Conservation (phyloP, 805 yeast genomes). For the Saitoella complicata region DNA sequence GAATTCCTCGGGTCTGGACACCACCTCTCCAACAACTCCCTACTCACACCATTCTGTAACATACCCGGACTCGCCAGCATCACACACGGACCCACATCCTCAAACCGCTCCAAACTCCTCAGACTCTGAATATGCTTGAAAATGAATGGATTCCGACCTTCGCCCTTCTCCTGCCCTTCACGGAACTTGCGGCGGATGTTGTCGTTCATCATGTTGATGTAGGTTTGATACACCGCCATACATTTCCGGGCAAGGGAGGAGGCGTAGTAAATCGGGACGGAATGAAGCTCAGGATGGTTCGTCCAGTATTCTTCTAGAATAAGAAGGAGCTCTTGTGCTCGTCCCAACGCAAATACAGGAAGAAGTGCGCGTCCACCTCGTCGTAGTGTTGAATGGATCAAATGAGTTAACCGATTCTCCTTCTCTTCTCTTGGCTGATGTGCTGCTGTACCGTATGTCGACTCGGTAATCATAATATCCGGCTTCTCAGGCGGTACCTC, state of each 20-base stretch:
- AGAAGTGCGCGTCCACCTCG: constrained; percentile 84
- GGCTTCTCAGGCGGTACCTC: constrained; percentile 82
- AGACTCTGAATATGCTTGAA: constrained; percentile 73
- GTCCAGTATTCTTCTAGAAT: constrained; percentile 94
- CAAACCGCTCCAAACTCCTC: constrained; percentile 64
- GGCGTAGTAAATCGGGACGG: constrained; percentile 75
- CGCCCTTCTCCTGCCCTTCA: constrained; percentile 24
- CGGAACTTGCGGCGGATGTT: constrained; percentile 58
- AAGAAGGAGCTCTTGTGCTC: constrained; percentile 84
- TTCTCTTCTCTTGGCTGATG: constrained; percentile 81
- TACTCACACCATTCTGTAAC: constrained; percentile 84
- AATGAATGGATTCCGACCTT: constrained; percentile 75
- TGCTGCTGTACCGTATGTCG: constrained; percentile 95
- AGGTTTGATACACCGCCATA: constrained; percentile 93
- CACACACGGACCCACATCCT: constrained; percentile 90
- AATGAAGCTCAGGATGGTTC: constrained; percentile 62
- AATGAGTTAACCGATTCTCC: constrained; percentile 62
- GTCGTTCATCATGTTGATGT: constrained; percentile 95
- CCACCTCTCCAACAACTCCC: constrained; percentile 88
- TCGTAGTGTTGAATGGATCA: constrained; percentile 66
- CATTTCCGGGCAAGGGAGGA: constrained; percentile 88
- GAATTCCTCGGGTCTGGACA: constrained; percentile 90
- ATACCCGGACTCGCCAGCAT: constrained; percentile 96
- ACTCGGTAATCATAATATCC: constrained; percentile 80
- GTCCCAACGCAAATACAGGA: constrained; percentile 93